Base-by-base conservation (phyloP, 768 basidiomycete genomes). In the Suillus brevipes region DNA sequence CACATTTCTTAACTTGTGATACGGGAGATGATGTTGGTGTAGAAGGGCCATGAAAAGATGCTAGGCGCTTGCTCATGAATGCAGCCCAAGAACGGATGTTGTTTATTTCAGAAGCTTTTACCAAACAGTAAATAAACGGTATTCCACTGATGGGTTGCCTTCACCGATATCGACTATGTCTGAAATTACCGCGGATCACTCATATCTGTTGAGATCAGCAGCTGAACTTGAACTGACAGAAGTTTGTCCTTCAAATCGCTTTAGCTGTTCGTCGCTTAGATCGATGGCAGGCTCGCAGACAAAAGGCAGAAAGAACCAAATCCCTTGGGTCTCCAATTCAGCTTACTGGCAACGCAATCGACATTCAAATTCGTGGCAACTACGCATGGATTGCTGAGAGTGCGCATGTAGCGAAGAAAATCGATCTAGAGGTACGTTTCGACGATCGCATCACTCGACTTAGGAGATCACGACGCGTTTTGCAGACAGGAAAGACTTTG, bases 371-470 rank as follows among this genome's bases (percentile, higher is more conserved):
- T 53, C 78, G 82, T 42, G 89, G 83, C 6, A 82, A 85, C 45
- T 76, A 85, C 25, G 94, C 87, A 0, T 99, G 93, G 92, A 88
- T 94, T 53, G 95, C 92, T 28, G 96, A 95, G 74, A 96, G 90
- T 71, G 90, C 92, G 0, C 86, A 88, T 63, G 82, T 89, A 7
- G 84, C 88, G 18, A 84, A 89, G 66, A 89, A 89, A 71, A 73
- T 95, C 47, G 87, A 94, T 71, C 77, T 98, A 20, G 84, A 92
- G 83, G 97, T 94, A 73, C 20, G 75, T 63, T 64, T 31, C 37
- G 18, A 43, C 14, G 40, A 59, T 25, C 16, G 47, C 37, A 28
- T 49, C 47, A 25, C 58, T 34, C 63, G 31, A 25, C 57, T 56
- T 61, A 61, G 31, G 23, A 38, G 60, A 42, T 57, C 42, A 28